These are phyloP conservation scores for Nakazawaea ernobii DNA, from an alignment of 805 yeast species.

Conservation along the genomic window DNA sequence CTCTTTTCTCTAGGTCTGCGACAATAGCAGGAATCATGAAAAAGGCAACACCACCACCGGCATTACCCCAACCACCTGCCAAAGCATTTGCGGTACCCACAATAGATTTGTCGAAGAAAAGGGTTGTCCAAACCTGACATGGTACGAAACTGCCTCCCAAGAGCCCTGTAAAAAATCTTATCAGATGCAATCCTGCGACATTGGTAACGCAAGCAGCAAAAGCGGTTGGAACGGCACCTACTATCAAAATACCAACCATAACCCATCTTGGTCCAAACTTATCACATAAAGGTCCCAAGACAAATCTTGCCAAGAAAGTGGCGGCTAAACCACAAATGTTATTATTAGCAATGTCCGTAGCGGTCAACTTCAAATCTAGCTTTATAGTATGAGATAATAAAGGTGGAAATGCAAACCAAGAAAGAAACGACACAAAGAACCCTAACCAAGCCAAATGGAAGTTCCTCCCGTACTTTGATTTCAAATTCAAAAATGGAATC, in stretches of 20 bases:
- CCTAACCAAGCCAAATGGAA: conserved; percentile 27
- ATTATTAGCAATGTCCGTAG: conserved; percentile 22
- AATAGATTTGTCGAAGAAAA: conserved; percentile 23
- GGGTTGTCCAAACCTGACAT: conserved; percentile 24
- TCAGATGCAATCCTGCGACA: conserved; percentile 20
- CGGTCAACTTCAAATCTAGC: conserved; percentile 19
- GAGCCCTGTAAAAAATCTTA: conserved; percentile 25
- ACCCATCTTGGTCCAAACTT: conserved; percentile 23
- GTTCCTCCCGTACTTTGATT: conserved; percentile 18
- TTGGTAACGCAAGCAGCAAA: conserved; percentile 20
- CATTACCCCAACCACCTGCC: conserved; percentile 28
- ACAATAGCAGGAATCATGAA: conserved; percentile 26
- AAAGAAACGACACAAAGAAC: conserved; percentile 24
- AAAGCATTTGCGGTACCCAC: conserved; percentile 27
- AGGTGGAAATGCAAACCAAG: conserved; percentile 30
- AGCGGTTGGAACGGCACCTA: conserved; percentile 25
- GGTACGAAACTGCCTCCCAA: conserved; percentile 27
- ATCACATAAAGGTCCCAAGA: conserved; percentile 24
- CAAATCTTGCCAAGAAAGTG: conserved; percentile 22
- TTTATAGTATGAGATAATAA: conserved; percentile 19
- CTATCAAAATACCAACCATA: conserved; percentile 20
- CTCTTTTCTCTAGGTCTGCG: conserved; percentile 14
- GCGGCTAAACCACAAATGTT: conserved; percentile 26
- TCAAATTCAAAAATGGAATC: conserved; percentile 22
- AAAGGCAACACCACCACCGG: conserved; percentile 29